phyloP scores from a whole-genome alignment of 1,284 basidiomycete genomes.

The Austroboletus novae-zelandiae region DNA sequence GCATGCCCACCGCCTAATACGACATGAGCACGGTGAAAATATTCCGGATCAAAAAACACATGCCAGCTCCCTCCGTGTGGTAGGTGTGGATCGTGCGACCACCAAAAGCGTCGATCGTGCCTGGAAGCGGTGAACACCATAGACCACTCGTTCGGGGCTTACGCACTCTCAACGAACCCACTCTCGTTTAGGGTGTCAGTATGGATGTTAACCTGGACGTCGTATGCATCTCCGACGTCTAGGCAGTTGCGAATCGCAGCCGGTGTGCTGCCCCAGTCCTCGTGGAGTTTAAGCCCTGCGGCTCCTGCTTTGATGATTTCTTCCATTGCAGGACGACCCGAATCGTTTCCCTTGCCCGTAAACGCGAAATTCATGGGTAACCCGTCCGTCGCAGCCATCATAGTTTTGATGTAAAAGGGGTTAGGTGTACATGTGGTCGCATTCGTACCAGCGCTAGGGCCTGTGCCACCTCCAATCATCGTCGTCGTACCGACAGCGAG shows the following conservation, averaged over 20 bases:
- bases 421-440: constrained; percentile 94
- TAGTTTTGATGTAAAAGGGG: constrained; percentile 82
- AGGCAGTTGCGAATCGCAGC: constrained; percentile 79
- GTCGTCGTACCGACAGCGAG: constrained; percentile 79
- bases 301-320: constrained; percentile 90
- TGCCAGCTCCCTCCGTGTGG: constrained; percentile 91
- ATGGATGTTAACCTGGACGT: constrained; percentile 97
- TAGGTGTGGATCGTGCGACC: constrained; percentile 97
- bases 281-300: constrained; percentile 91
- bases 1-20: constrained; percentile 88
- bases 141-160: not conserved
- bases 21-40: constrained; percentile 1
- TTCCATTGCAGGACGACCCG: constrained; percentile 67
- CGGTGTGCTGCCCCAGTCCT: constrained; percentile 98
- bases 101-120: constrained; percentile 88
- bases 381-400: constrained; percentile 84
- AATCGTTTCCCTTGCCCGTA: constrained; percentile 94
- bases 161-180: constrained; percentile 85
- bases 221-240: constrained; percentile 86
- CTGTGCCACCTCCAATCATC: constrained; percentile 91
- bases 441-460: constrained; percentile 86
- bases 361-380: constrained; percentile 92
- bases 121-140: constrained; percentile 37
- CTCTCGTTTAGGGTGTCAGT: constrained; percentile 96
- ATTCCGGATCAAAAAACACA: constrained; percentile 18